Evolutionary conservation across 1,284 basidiomycete genomes (phyloP), one percentile per base, ranked within the genome.

Genomic region (Acaromyces ingoldii): DNA sequence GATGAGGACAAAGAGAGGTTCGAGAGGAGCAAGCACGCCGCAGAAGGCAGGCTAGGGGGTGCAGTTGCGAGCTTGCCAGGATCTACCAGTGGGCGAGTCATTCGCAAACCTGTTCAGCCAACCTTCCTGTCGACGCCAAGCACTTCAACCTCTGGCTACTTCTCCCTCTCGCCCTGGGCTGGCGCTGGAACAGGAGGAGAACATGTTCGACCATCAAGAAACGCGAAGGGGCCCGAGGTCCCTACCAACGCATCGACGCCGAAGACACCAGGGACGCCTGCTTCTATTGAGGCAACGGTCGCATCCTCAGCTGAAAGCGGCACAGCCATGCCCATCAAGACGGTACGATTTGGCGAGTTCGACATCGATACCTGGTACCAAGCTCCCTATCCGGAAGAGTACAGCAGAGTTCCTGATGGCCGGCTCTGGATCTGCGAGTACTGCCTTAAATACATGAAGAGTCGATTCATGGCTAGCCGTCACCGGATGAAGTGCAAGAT

Each of bases 321-420:
- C n/a, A 57, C 56, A 13, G 72, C 72, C 11, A 56, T 60, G 40
- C 72, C 72, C 2, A 67, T 75, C 53, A 68, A 68, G 46, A 60
- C 55, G 53, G 92, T 98, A 57, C 85, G 91, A 17, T 95, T 98
- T 67, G 93, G 91, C n/a, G 82, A 84, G 34, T 95, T 82, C 72
- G 92, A 98, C 72, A 91, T 98, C 70, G 86, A 93, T 71, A 96
- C 93, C 0, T 99, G 95, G 95, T 98, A 91, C 76, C 90, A 96
- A 72, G 93, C 95, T 9, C 95, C 95, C 1, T 98, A 97, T 75
- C 95, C 95, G 0, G 93, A 98, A 76, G 95, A 99, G 76, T 98
- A 96, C 76, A 85, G 89, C 26, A 84, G 85, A 60, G 87, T 96
- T 47, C 89, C 91, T 5, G 91, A 96, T 66, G 93, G 93, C 10